A percentile compares a stretch with the other conserved stretches of the same genome.
Evolutionary conservation across 2,329 filamentous ascomycete genomes (phyloP).

Genomic region (Fusarium decemcellulare): DNA sequence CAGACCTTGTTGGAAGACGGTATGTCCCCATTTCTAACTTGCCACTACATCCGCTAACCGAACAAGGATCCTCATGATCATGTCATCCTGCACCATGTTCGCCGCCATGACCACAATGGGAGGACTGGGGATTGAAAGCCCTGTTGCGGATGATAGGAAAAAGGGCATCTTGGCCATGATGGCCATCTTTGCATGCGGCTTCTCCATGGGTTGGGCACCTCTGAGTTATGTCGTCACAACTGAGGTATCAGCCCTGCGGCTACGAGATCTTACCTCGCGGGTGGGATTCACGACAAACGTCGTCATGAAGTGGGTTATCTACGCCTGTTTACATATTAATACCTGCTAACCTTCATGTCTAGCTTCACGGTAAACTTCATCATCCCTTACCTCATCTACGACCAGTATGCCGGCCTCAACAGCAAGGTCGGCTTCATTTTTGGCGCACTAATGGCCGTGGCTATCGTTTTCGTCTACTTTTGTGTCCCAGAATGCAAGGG

Average conservation of each 20-base stretch:
- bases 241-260: conserved; percentile 34
- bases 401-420: conserved; percentile 34
- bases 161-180: conserved; percentile 44
- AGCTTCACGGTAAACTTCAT: conserved; percentile 41
- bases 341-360: neutral
- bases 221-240: conserved; percentile 39
- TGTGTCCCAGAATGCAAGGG: conserved; percentile 41
- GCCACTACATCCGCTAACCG: neutral
- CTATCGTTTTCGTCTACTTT: conserved; percentile 27
- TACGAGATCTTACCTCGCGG: conserved; percentile 27
- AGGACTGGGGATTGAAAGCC: conserved; percentile 30
- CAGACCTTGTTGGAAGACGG: conserved; percentile 32
- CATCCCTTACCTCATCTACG: conserved; percentile 39
- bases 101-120: conserved; percentile 45
- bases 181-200: conserved; percentile 38
- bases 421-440: conserved; percentile 43
- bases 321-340: rapidly evolving
- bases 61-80: conserved; percentile 24
- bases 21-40: neutral
- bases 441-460: conserved; percentile 16
- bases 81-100: conserved; percentile 35
- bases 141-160: conserved; percentile 33
- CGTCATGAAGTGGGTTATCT: conserved; percentile 21
- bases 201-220: conserved; percentile 27
- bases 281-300: conserved; percentile 35